phyloP scores from a whole-genome alignment of 1,284 basidiomycete genomes.

The Singerocomus inundabilis region DNA sequence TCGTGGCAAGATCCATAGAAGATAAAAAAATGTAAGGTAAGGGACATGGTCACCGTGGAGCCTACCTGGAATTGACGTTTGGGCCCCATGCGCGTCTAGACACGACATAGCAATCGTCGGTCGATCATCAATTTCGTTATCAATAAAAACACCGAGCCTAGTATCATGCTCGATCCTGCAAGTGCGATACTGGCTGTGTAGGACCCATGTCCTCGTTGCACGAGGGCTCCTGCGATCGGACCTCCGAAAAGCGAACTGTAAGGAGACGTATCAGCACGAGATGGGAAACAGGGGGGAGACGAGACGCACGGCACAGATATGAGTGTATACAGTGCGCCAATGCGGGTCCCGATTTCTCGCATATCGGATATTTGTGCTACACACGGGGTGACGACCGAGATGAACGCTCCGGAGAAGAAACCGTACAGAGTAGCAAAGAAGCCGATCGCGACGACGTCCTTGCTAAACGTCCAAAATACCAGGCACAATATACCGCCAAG shows the following conservation, averaged over 20 bases:
- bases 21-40: not conserved
- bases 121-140: constrained; percentile 47
- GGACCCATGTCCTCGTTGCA: constrained; percentile 42
- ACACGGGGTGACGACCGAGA: constrained; percentile 61
- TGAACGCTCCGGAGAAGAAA: constrained; percentile 55
- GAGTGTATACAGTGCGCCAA: constrained; percentile 59
- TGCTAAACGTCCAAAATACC: constrained; percentile 53
- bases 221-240: constrained; percentile 56
- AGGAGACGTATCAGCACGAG: constrained; percentile 2
- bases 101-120: constrained; percentile 33
- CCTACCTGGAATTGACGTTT: not conserved
- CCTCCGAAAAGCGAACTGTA: constrained; percentile 57
- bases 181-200: constrained; percentile 57
- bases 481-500: constrained; percentile 57
- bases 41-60: not conserved
- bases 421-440: constrained; percentile 59
- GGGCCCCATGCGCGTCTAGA: constrained; percentile 16
- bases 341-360: constrained; percentile 54
- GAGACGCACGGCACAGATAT: constrained; percentile 63
- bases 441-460: constrained; percentile 42
- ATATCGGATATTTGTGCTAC: constrained; percentile 60
- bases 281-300: not conserved
- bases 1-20: constrained; percentile 16
- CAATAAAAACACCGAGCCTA: constrained; percentile 55
- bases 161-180: constrained; percentile 53